These are phyloP conservation scores for Curvularia spicifera DNA, from an alignment of 2,329 filamentous ascomycete species.

Conservation along the genomic window DNA sequence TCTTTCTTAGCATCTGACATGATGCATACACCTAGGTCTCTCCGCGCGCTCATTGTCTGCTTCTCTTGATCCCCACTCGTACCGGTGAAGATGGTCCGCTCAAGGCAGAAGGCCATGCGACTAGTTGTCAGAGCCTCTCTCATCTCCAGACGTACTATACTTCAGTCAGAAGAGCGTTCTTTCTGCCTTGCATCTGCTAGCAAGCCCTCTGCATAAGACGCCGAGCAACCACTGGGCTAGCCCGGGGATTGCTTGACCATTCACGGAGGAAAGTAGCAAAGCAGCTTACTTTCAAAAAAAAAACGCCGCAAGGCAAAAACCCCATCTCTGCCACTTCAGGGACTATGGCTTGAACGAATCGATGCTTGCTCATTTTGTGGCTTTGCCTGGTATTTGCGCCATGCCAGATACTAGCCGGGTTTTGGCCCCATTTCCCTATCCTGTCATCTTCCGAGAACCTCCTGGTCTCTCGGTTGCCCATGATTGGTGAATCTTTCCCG, in stretches of 20 bases:
- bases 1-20: conserved; percentile 31
- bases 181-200: conserved; percentile 23
- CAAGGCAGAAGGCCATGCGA: conserved; percentile 40
- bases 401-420: conserved; percentile 27
- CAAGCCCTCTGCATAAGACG: conserved; percentile 10
- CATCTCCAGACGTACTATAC: conserved; percentile 16
- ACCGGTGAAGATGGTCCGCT: conserved; percentile 40
- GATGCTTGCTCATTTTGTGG: conserved; percentile 4
- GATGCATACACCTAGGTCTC: conserved; percentile 24
- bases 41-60: conserved; percentile 13
- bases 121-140: conserved; percentile 22
- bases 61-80: conserved; percentile 34
- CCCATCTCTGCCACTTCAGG: not conserved
- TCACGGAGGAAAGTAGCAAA: conserved; percentile 18
- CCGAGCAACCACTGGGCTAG: conserved; percentile 16
- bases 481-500: conserved; percentile 7
- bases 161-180: conserved; percentile 10
- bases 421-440: conserved; percentile 32
- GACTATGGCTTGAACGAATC: not conserved
- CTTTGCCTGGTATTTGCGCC: conserved; percentile 16
- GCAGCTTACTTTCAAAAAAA: conserved; percentile 1
- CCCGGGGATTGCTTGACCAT: not conserved
- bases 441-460: conserved; percentile 17
- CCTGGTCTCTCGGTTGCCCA: not conserved
- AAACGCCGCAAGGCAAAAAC: not conserved